Base-by-base conservation (phyloP, 352 stramenopile species). In the Discostella stelligera region DNA sequence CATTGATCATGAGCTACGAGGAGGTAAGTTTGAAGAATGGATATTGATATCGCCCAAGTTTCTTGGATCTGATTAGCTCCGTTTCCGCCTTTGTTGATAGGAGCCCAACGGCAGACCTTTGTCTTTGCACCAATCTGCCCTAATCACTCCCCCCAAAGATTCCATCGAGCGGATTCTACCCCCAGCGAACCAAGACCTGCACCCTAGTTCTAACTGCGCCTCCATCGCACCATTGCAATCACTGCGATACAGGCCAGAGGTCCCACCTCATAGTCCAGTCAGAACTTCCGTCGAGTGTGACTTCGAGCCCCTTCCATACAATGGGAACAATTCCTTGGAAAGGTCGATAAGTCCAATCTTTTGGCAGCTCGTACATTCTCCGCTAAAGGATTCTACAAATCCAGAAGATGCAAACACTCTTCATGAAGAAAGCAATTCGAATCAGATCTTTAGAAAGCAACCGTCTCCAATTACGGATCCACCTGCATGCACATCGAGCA, bases 231-330 rank as follows among this genome's bases (percentile, higher is more conserved):
- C 52, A 32, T 27, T 58, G 20, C 30, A 14, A 32, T 5, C 27
- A 13, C 11, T 44, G 37, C 37, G 37, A 13, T 44, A 44, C 11
- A 44, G 37, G 37, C 37, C 37, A 44, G 37, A 44, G 37, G 11
- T 14, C 37, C 37, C 11, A 44, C 37, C 37, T 2, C 37, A 44
- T 14, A 14, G 7, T 44, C 52, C 52, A 39, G 41, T 65, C 18
- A 30, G 9, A 46, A 30, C 30, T 30, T 9, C 18, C 25, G 3
- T 16, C 30, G 56, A 65, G 18, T 50, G 16, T 21, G 67, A 75
- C 30, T 53, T 68, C 25, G 67, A 75, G 44, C 67, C 67, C 10
- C 52, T 75, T n/a, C 48, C 67, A n/a, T 56, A 67, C 46, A 63
- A 46, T 30, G n/a, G 20, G n/a, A n/a, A n/a, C 20, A 16, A 58